These are phyloP conservation scores for Phytophthora kernoviae DNA, from an alignment of 352 stramenopile species.

Conservation along the genomic window DNA sequence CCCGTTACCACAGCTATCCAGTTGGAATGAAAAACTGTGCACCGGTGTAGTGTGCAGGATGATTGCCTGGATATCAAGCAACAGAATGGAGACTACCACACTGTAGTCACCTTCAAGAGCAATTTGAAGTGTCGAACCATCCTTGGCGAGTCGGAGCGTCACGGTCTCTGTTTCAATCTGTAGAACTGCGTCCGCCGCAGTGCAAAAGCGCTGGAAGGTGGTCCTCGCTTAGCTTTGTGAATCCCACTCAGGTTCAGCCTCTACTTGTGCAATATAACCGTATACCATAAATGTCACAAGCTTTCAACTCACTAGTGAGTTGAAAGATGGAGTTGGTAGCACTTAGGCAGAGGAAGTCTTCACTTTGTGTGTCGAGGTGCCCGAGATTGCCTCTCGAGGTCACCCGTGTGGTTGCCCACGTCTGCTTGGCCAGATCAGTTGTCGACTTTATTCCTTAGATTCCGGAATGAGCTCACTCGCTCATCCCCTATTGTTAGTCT, in stretches of 20 bases:
- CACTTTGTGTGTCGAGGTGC: too few relatives aligned
- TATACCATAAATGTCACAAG: not conserved
- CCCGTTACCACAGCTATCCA: not conserved
- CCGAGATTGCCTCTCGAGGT: too few relatives aligned
- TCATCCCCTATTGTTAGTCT: too few relatives aligned
- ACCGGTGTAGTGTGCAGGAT: not conserved
- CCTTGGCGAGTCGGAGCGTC: slow-evolving; percentile 13
- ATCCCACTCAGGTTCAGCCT: slow-evolving; percentile 30
- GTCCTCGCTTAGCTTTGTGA: slow-evolving; percentile 37
- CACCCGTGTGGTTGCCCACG: too few relatives aligned
- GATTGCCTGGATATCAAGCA: slow-evolving; percentile 21
- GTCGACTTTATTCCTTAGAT: too few relatives aligned
- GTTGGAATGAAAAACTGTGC: slow-evolving; percentile 22
- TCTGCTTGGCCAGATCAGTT: too few relatives aligned
- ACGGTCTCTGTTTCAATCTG: slow-evolving; percentile 4
- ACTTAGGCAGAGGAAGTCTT: too few relatives aligned
- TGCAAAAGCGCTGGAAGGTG: slow-evolving; percentile 18
- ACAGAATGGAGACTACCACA: not conserved
- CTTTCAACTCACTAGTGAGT: too few relatives aligned
- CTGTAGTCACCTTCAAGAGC: not conserved
- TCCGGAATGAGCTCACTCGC: too few relatives aligned
- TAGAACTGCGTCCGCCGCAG: not conserved
- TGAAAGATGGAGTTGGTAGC: too few relatives aligned
- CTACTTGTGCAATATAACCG: slow-evolving; percentile 1
- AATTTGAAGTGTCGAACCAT: slow-evolving; percentile 22